phyloP scores from a whole-genome alignment of 345 rosid genomes.

The Fremontodendron californicum region DNA sequence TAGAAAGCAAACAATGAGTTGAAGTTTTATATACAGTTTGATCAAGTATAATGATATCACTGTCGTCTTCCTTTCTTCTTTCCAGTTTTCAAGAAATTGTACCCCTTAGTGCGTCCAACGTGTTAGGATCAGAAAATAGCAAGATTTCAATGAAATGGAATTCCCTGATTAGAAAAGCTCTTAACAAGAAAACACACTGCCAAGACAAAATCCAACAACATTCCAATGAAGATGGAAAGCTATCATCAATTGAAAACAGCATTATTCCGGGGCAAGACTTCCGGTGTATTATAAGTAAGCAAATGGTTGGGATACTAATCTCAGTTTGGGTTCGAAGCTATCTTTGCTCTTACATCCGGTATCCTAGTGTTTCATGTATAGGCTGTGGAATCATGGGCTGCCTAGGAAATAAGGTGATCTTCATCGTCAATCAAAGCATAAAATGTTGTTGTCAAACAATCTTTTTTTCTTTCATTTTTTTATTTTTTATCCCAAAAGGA shows the following conservation, averaged over 20 bases:
- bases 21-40: not conserved
- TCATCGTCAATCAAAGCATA: not conserved
- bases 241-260: not conserved
- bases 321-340: slow-evolving; percentile 63
- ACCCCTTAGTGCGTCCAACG: slow-evolving; percentile 59
- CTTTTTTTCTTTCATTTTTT: not conserved
- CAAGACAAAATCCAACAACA: not conserved
- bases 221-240: slow-evolving; percentile 18
- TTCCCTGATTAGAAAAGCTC: slow-evolving; percentile 51
- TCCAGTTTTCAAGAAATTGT: slow-evolving; percentile 79
- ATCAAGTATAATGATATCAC: not conserved
- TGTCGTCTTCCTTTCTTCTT: not conserved
- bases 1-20: not conserved
- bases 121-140: slow-evolving; percentile 53
- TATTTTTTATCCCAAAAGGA: not conserved
- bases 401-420: slow-evolving; percentile 71
- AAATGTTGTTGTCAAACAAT: not conserved
- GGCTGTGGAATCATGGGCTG: slow-evolving; percentile 85
- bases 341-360: slow-evolving; percentile 44
- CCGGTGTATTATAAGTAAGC: slow-evolving; percentile 60
- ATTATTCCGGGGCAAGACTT: slow-evolving; percentile 26
- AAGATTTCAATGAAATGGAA: slow-evolving; percentile 60
- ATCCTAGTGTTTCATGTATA: slow-evolving; percentile 65
- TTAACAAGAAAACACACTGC: slow-evolving; percentile 35
- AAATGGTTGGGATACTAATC: slow-evolving; percentile 76